phyloP scores from a whole-genome alignment of 2,329 filamentous ascomycete species.

The Juglanconis sp. region DNA sequence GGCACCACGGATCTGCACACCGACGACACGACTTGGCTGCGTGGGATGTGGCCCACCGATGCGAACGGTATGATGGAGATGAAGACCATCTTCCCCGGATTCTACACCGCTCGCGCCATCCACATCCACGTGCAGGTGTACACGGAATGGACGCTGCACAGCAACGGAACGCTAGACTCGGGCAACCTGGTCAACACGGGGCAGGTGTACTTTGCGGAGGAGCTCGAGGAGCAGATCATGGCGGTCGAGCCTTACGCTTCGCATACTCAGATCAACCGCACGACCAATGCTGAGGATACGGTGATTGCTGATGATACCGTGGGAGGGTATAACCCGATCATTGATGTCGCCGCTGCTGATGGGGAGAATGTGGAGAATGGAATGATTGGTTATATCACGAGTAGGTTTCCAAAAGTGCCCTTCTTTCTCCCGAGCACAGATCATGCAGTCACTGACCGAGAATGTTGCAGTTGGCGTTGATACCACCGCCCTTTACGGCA shows the following conservation, averaged over 20 bases:
- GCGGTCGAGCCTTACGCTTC: slow-evolving; percentile 30
- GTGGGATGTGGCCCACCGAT: slow-evolving; percentile 28
- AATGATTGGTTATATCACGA: slow-evolving; percentile 14
- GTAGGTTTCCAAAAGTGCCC: too few species aligned
- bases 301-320: neutral
- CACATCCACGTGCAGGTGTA: slow-evolving; percentile 25
- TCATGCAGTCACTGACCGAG: neutral
- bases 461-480: neutral
- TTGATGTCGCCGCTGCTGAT: slow-evolving; percentile 5
- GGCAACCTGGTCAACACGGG: slow-evolving; percentile 29
- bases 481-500: neutral
- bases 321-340: slow-evolving; percentile 3
- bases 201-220: slow-evolving; percentile 31
- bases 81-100: slow-evolving; percentile 24
- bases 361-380: slow-evolving; percentile 10
- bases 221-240: slow-evolving; percentile 29
- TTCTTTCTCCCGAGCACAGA: too few species aligned
- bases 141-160: slow-evolving; percentile 20
- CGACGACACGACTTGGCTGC: slow-evolving; percentile 27
- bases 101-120: slow-evolving; percentile 24
- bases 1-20: slow-evolving; percentile 25
- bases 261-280: slow-evolving; percentile 34
- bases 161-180: slow-evolving; percentile 19
- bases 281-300: slow-evolving; percentile 25
- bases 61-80: slow-evolving; percentile 26